Base-by-base conservation (phyloP, 352 stramenopile species). In the Globisporangium echinulatum region DNA sequence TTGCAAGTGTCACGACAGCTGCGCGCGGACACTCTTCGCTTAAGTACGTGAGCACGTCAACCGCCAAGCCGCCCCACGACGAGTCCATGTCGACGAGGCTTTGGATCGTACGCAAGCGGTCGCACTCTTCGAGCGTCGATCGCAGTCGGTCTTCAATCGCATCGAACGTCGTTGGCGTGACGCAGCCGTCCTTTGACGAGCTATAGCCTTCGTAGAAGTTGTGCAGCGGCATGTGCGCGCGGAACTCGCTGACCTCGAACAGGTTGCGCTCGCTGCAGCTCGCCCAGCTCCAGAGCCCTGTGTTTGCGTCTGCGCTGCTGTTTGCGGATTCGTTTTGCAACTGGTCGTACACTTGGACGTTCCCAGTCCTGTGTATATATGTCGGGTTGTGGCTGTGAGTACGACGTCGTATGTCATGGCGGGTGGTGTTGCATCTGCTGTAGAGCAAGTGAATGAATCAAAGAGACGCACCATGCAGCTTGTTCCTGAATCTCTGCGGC, bases 51-150 rank as follows among this genome's bases (percentile, higher is more conserved):
- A 94, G 58, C 53, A 92, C 63, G 37, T 94, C 82, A 33, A 77
- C 62, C 7, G 85, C 83, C 40, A 94, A 61, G 17, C 82, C 85
- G 38, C 81, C 82, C 81, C 81, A 94, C 1, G 77, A 75, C 15
- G 85, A 92, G 65, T 92, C 78, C 74, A 92, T 83, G 60, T 94
- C 85, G 36, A 94, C 82, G 10, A 90, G 57, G 44, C 69, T 69
- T 61, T 92, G 75, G 17, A 94, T 72, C 19, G 81, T 54, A 39
- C 75, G 72, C 40, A 94, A 61, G 52, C 74, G 71, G 61, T 94
- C 85, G 58, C 79, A 89, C 47, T 77, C 69, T 54, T 94, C 85
- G 8, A 94, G 58, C 4, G 83, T 64, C 3, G 53, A 57, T 14
- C 85, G 79, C 38, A 92, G 58, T 8, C 74, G 74, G 47, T 94